Base-by-base conservation (phyloP, 345 rosid genomes). In the Eucalyptus grandis region DNA sequence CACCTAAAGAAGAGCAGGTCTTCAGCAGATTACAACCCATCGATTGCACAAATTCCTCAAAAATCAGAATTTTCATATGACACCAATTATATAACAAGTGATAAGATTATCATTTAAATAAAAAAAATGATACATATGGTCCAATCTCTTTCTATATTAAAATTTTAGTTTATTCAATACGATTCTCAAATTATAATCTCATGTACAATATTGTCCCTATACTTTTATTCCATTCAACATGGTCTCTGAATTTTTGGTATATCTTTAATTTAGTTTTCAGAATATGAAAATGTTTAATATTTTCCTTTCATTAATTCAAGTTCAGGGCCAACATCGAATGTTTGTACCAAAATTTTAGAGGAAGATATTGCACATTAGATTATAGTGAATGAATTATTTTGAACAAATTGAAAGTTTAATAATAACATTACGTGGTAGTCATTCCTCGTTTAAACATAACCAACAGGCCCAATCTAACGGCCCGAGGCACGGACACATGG, bases 161-260 rank as follows among this genome's bases (percentile, higher is more conserved):
- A 56, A 0, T 22, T 56, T 24, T 24, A 56, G 24, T 24, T 56
- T 11, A 56, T 24, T 56, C 6, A 56, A 56, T 56, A 6, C 6
- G 3, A 26, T 56, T 26, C 3, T 8, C 4, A 56, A 56, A 56
- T 22, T 56, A 8, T 56, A 22, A 26, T 11, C 6, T 3, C 62
- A 24, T 10, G 27, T 56, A 8, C 30, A 56, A 22, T 56, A 10
- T 56, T 56, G 0, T 56, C 1, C 1, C 2, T 24, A 56, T 22
- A 24, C 6, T 56, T 56, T 56, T 0, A 56, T 24, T 56, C 0
- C 4, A 0, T 53, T 53, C 0, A 21, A 53, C 0, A 0, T 53
- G 11, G 1, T 53, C 0, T 19, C 0, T 21, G 0, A 53, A 21
- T 2, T 21, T 53, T 19, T 4, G 2, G 11, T 53, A 4, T 53